phyloP scores from a whole-genome alignment of 441 rosid genomes.

The Jatropha podagrica region DNA sequence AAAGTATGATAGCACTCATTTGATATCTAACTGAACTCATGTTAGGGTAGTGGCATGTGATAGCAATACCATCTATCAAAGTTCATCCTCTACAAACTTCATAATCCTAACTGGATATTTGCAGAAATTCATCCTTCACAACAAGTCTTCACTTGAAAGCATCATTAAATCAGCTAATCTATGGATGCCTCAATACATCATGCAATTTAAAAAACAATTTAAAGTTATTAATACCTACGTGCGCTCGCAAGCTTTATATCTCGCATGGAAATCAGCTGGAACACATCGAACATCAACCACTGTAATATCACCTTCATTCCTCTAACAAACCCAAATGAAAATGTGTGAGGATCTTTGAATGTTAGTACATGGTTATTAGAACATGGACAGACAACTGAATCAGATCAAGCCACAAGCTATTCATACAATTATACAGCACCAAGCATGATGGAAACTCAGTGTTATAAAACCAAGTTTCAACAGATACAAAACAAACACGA shows the following conservation, averaged over 20 bases:
- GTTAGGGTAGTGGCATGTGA: not conserved
- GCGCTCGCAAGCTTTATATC: constrained; percentile 88
- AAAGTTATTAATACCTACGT: constrained; percentile 64
- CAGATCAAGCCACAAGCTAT: constrained; percentile 3
- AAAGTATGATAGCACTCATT: not conserved
- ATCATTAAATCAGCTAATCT: not conserved
- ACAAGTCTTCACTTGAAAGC: not conserved
- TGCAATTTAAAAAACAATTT: constrained; percentile 13
- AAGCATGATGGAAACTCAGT: not conserved
- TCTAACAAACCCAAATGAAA: constrained; percentile 38
- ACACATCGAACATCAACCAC: constrained; percentile 77
- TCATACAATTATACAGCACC: not conserved
- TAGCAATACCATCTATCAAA: not conserved
- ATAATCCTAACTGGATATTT: not conserved
- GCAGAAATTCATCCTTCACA: not conserved
- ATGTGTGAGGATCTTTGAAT: constrained; percentile 21
- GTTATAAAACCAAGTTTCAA: not conserved
- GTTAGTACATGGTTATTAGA: not conserved
- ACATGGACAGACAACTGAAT: not conserved
- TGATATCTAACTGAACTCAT: not conserved
- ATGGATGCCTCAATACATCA: constrained; percentile 2
- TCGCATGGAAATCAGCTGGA: constrained; percentile 82
- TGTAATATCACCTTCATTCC: constrained; percentile 71
- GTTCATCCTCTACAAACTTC: not conserved
- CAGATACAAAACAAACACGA: not conserved